Evolutionary conservation across 176 grass and related monocot genomes (phyloP), one percentile per base, ranked within the genome.

Genomic region (Lolium multiflorum): DNA sequence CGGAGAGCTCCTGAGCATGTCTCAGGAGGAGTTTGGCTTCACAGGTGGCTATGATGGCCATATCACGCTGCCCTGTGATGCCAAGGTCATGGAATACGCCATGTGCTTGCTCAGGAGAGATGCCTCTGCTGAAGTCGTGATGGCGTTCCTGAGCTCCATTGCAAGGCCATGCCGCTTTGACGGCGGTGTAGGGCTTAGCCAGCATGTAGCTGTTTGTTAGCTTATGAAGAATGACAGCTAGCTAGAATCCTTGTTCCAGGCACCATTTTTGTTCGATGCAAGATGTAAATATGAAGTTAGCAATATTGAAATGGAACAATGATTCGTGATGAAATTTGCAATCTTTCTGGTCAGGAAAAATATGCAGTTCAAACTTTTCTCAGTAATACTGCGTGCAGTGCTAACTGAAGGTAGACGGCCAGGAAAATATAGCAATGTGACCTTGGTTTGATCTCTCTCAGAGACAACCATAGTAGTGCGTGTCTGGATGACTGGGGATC

Each of bases 51-150:
- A 58, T 1, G 18, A n/a, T 3, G 18, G 55, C 6, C 1, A 14
- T 8, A 92, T 94, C 52, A 90, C 56, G 4, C 44, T 92, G 56
- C 89, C 87, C 0, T 92, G 85, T 37, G 85, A 92, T 0, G 81
- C 81, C 0, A 21, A 15, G 0, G 71, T 89, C 3, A 60, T 94
- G 87, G 85, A 94, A 58, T 92, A 92, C 43, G 37, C 76, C n/a
- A 60, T 74, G 56, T 4, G 28, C 21, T 61, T 61, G 8, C 21
- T 62, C 22, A 10, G 9, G 20, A 86, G 90, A 70, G 68, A 79
- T 13, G 65, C 89, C 0, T 90, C 90, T 1, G 60, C 76, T 20
- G 93, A 88, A 3, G 77, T 90, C 11, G 66, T 83, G 28, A 77
- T 3, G n/a, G 84, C 85, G 12, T 71, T 94, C 67, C 22, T 94